Base-by-base conservation (phyloP, 306 rosid genomes). In the Dicorynia guianensis region DNA sequence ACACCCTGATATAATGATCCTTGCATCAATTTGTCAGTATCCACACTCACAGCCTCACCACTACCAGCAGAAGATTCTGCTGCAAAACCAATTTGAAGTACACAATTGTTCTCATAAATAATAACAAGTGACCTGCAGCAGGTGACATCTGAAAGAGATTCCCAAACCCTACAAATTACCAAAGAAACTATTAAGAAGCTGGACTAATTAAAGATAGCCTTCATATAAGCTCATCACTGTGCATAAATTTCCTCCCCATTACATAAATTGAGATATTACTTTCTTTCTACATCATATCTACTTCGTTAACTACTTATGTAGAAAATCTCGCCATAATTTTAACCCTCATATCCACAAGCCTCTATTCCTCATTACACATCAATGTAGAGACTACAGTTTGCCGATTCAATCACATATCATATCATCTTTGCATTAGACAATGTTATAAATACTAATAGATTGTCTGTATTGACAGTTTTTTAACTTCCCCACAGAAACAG, bases 21-120 rank as follows among this genome's bases (percentile, higher is more conserved):
- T 85, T 89, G 82, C 84, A 76, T 77, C 87, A 95, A 64, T 79
- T 86, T 88, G 80, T 79, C 5, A 12, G 88, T 78, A 18, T 95
- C 97, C 36, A 92, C 97, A 12, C 76, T 39, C 67, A 82, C 80
- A 38, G 90, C 87, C 78, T 90, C 86, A 12, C 91, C 92, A 79
- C 81, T 50, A 55, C 72, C 80, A 19, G 54, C 25, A 13, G 86
- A 85, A 80, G 86, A 78, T 69, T 83, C 90, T 20, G 93, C 89
- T 17, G 90, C 92, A 76, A 78, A 86, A 80, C 97, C 97, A 82
- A 86, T 82, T 80, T 90, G 99, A 81, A 95, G 87, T 53, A 92
- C 84, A 78, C 90, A 87, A 56, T 39, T 77, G 20, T 88, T 53
- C 75, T 84, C 95, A 69, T 92, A 95, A 82, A 87, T 89, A 82